Base-by-base conservation (phyloP, 1,284 basidiomycete species). In the Ceratobasidium sp. region DNA sequence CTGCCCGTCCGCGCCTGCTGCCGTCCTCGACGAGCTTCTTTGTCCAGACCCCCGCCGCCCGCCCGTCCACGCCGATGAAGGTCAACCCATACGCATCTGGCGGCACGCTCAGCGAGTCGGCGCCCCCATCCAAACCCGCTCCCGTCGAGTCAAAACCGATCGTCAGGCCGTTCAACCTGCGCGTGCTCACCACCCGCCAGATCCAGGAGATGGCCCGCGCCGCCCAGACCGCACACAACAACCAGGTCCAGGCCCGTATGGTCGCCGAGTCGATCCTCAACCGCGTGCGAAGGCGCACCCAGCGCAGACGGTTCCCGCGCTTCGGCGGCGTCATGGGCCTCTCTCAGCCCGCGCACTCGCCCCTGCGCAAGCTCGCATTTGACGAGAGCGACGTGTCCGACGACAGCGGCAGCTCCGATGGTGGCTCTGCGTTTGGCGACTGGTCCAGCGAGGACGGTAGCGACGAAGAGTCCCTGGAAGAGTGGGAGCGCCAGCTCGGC, bases 181-280 rank as follows among this genome's bases (percentile, higher is more conserved):
- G 68, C 41, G 68, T 71, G 7, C 56, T 71, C 19, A 71, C 68
- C 24, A 49, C 68, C 39, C 54, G 68, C 54, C 68, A 71, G 43
- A 71, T 71, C 68, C 68, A 71, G 68, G 68, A 71, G 22, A 71
- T 71, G 68, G 68, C 68, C 24, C 68, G 56, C 41, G 68, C 68
- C 11, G 68, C 68, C 14, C 68, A 71, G 56, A 13, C 41, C 8
- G 68, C 68, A 11, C 68, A 71, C 68, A 71, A 71, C 56, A 71
- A 61, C 56, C 68, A 71, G 68, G 68, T 71, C n/a, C 68, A 71
- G 54, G 68, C 68, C 13, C 68, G 68, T 56, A 71, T 71, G 68
- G 68, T 71, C 19, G 66, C 66, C 68, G 68, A 71, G 68, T 71
- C 68, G 2, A 71, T 71, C 68, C 43, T 71, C 22, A 71, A 71